Evolutionary conservation across 805 yeast species (phyloP).

Genomic region (Wickerhamiella brachini): DNA sequence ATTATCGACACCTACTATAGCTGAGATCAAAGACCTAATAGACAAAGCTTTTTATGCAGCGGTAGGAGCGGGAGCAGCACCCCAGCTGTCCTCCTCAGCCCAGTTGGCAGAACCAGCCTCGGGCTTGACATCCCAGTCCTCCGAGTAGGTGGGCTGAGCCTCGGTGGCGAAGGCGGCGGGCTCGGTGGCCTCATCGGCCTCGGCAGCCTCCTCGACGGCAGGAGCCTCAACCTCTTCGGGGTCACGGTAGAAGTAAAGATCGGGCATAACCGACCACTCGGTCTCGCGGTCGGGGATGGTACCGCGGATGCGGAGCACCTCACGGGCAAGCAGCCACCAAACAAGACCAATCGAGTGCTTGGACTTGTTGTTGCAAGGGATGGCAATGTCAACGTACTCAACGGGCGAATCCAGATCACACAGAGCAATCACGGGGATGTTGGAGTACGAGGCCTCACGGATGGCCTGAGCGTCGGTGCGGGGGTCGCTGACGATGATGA

Average conservation of each 20-base stretch:
- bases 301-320: constrained; percentile 98
- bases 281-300: constrained; percentile 90
- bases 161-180: constrained; percentile 57
- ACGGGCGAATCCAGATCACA: constrained; percentile 98
- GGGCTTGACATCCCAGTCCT: constrained; percentile 33
- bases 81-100: constrained; percentile 27
- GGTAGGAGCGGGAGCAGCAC: constrained; percentile 2
- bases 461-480: constrained; percentile 99
- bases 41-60: constrained; percentile 1
- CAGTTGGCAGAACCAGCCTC: constrained; percentile 36
- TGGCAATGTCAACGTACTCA: constrained; percentile 98
- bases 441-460: constrained; percentile 98
- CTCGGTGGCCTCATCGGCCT: constrained; percentile 49
- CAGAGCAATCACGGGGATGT: constrained; percentile 99
- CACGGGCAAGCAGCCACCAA: constrained; percentile 99
- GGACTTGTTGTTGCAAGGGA: constrained; percentile 99
- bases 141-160: constrained; percentile 17
- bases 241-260: constrained; percentile 99
- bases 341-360: constrained; percentile 98
- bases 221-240: constrained; percentile 95
- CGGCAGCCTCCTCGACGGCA: constrained; percentile 48
- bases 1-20: constrained; percentile 2
- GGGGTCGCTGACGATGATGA: constrained; percentile 98
- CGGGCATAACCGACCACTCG: constrained; percentile 99
- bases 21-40: not conserved